Evolutionary conservation across 768 basidiomycete species (phyloP), one percentile per base, ranked within the genome.

Genomic region (Glaciozyma martinii): DNA sequence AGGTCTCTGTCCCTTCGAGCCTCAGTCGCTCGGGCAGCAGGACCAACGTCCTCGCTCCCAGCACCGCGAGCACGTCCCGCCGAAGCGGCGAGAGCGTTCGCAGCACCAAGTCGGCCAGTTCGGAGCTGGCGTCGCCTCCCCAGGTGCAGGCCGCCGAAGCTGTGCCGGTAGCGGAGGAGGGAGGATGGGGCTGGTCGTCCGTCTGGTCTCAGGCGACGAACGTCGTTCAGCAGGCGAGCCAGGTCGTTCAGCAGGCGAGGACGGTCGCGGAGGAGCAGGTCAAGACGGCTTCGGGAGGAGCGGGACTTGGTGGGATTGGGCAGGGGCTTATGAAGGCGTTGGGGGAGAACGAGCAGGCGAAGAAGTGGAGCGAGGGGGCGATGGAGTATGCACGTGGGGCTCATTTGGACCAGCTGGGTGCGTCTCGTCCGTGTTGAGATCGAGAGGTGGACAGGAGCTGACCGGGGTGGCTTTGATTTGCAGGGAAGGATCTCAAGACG

Each of bases 181-280:
- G 70, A 9, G 72, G 70, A 18, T 73, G 72, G 72, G 72, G 71
- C 44, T 71, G 71, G 71, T 62, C 56, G 15, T 57, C 60, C 5
- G 66, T 72, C 56, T 73, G 71, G 69, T 57, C 47, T 10, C 61
- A 66, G 37, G 71, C 72, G 15, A 62, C 61, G 40, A 61, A 47
- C 40, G 63, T 71, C 60, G 60, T 71, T 10, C 65, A 66, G 53
- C 71, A 70, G 40, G 68, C 72, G 42, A 59, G 64, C 27, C 25
- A 52, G 30, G 61, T 71, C 19, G 73, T 65, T n/a, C 68, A 65
- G 49, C 69, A 72, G 59, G 68, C 93, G 7, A 85, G 82, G 76
- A 81, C 84, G 32, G 90, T 84, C 19, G 93, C 95, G 2, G 93
- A 97, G 71, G 93, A 94, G 74, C 89, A 90, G 74, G 91, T 93